Base-by-base conservation (phyloP, 768 basidiomycete species). In the Lactarius tabidus region DNA sequence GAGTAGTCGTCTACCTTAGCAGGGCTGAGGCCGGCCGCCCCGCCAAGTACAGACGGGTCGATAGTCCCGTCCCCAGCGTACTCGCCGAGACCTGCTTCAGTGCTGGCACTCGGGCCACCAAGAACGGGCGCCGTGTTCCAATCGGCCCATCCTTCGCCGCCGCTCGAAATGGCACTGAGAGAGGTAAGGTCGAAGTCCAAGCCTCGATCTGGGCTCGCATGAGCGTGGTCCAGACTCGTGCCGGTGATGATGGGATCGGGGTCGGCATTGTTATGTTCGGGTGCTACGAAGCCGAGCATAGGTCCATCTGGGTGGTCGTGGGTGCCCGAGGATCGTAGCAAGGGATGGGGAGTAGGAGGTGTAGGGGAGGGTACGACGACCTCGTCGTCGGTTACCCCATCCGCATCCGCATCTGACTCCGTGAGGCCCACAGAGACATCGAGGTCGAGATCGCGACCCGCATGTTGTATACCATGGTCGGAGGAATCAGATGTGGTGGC, bases 21-120 rank as follows among this genome's bases (percentile, higher is more conserved):
- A 7, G 62, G 58, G 41, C 62, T 60, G 17, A 17, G 54, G 31
- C 39, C 48, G 59, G 45, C 36, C n/a, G n/a, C n/a, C 1, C 67
- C 60, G 23, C 58, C 59, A 15, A 69, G 68, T 4, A 69, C 41
- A 2, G 68, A 57, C 0, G 65, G 68, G 41, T 69, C 65, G 29
- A 69, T 69, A 39, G 68, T 69, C 17, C 67, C 64, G 10, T 67
- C 59, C 2, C 68, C 68, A 5, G 43, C 41, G 15, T 62, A 54
- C 33, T 66, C 59, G 2, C 38, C 31, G n/a, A 31, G n/a, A n/a
- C n/a, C n/a, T n/a, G n/a, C n/a, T n/a, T n/a, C n/a, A n/a, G n/a
- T n/a, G n/a, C n/a, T 8, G 17, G 36, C 23, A 5, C 26, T 29
- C 53, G 28, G 29, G 9, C 20, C 36, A 20, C 59, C 28, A 18